A percentile compares a stretch with the other conserved stretches of the same genome.
phyloP scores from a whole-genome alignment of 441 rosid species.

The Adansonia gregorii region DNA sequence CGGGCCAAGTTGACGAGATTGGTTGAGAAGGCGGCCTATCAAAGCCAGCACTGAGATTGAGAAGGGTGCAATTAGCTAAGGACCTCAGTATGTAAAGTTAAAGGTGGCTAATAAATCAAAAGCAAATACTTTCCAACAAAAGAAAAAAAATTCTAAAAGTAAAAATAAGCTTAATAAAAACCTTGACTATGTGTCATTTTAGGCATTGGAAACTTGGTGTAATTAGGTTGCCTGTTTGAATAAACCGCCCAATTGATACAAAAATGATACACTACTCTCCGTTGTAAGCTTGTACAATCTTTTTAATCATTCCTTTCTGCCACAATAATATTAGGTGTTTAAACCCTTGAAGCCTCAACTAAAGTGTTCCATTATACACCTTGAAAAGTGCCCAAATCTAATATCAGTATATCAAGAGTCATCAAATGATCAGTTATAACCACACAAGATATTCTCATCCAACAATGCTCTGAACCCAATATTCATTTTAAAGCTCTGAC shows the following conservation, averaged over 20 bases:
- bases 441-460: neutral
- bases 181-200: neutral
- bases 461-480: neutral
- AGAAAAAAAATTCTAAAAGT: neutral
- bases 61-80: neutral
- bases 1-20: neutral
- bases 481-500: neutral
- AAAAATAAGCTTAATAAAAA: neutral
- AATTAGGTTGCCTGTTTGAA: neutral
- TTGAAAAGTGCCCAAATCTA: neutral
- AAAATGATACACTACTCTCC: neutral
- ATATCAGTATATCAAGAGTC: too few relatives aligned
- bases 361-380: neutral
- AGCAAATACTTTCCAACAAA: neutral
- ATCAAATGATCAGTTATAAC: too few relatives aligned
- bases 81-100: neutral
- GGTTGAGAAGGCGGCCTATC: neutral
- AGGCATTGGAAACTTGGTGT: neutral
- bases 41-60: constrained; percentile 12
- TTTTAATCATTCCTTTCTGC: neutral
- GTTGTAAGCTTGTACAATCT: neutral
- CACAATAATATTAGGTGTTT: constrained; percentile 4
- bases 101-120: neutral
- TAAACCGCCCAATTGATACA: neutral
- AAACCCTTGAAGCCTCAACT: neutral